Evolutionary conservation across 73 alveolate species (phyloP).

Genomic region (Effrenium voratum): DNA sequence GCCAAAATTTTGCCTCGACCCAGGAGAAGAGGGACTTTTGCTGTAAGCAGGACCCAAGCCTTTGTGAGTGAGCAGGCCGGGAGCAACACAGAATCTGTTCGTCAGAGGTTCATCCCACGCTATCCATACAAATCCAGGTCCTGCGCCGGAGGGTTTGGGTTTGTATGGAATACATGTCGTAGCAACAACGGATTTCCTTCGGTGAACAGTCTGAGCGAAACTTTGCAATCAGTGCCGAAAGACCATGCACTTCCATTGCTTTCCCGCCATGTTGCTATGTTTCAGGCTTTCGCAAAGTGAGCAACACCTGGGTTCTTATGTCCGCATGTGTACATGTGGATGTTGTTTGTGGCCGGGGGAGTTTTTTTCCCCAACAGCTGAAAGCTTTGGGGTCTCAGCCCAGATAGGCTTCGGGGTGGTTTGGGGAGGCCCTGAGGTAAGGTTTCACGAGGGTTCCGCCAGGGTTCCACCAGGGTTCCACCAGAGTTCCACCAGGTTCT

Average conservation of each 20-base stretch:
- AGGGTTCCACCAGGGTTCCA: no score
- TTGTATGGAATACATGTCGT: background rate
- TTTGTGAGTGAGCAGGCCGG: background rate
- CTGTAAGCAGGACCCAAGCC: constrained; percentile 40
- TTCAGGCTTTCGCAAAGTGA: no score
- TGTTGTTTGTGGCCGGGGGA: no score
- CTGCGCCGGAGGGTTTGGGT: background rate
- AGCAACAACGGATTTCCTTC: background rate
- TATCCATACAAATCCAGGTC: background rate
- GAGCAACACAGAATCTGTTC: background rate
- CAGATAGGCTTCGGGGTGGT: no score
- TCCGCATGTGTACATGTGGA: no score
- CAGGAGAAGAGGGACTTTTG: constrained; percentile 43
- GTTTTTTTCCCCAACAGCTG: no score
- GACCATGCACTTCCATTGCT: background rate
- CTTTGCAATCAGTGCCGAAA: background rate
- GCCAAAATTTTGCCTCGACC: background rate
- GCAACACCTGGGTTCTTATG: no score
- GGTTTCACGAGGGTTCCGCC: no score
- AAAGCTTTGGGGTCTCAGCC: no score
- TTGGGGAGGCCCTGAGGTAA: no score
- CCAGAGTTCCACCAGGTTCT: no score
- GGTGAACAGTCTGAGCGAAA: background rate
- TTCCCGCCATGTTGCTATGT: no score
- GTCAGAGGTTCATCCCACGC: background rate